Evolutionary conservation across 345 rosid species (phyloP).

Genomic region (Camelina neglecta): DNA sequence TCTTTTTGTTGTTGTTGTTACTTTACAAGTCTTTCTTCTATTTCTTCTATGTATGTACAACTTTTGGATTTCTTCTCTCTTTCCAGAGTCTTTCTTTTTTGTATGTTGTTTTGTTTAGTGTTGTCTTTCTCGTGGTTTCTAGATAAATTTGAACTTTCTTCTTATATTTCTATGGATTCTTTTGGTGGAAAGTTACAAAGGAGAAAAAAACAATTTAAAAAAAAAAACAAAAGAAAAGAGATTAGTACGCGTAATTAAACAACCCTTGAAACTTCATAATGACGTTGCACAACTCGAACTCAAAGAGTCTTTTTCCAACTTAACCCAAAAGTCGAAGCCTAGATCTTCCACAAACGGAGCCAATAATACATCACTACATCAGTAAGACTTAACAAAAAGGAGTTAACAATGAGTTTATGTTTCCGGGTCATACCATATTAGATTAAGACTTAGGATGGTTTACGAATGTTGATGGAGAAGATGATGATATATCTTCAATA

Average conservation of each 20-base stretch:
- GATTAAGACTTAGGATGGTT: not conserved
- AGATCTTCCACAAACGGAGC: not conserved
- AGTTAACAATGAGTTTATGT: not conserved
- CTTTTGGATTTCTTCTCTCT: conserved; percentile 20
- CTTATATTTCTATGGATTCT: not conserved
- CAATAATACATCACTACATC: not conserved
- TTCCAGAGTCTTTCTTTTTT: conserved; percentile 3
- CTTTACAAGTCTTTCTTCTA: not conserved
- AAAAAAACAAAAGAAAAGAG: no score
- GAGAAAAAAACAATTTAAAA: no score
- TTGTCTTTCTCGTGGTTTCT: conserved; percentile 31
- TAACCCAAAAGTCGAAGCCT: not conserved
- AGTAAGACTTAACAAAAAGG: no score
- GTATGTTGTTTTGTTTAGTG: not conserved
- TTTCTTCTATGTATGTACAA: not conserved
- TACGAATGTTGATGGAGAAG: not conserved
- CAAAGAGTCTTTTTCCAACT: not conserved
- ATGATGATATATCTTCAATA: not conserved
- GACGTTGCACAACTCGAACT: no score
- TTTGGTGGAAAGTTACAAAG: no score
- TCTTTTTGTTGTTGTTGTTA: not conserved
- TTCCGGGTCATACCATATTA: not conserved
- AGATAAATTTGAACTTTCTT: conserved; percentile 10
- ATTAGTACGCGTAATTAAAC: no score
- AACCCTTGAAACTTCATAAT: no score